Evolutionary conservation across 345 rosid genomes (phyloP), one percentile per base, ranked within the genome.

Genomic region (Pugionium dolabratum): DNA sequence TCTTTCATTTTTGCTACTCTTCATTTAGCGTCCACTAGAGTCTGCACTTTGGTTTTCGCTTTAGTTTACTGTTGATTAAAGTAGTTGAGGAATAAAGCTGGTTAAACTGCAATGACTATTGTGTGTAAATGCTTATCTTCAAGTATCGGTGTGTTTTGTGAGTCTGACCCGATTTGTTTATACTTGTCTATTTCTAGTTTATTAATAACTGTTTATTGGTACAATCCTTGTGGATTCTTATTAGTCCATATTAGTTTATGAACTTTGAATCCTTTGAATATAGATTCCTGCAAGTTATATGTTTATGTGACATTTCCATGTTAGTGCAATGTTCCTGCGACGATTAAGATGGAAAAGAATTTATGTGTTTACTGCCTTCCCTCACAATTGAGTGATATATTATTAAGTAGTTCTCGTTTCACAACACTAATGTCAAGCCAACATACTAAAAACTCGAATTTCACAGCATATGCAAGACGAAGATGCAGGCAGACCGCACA

Each of bases 391-490:
- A 71, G 9, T 31, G 30, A 10, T 54, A 0, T 43, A 33, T 26
- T n/a, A 5, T 49, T 18, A 18, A 18, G 9, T 64, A 34, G 44
- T n/a, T n/a, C 34, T 55, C 50, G 10, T 31, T 48, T 64, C 6
- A 26, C 11, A 25, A 25, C 7, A 36, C 27, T 39, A 54, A 25
- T 6, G 43, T 64, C 8, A 42, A 53, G 37, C 72, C 67, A 66
- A 54, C 5, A 0, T 32, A 26, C 35, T 31, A 2, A 0, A 45
- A 66, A 37, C 9, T 54, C 7, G 1, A 43, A 39, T n/a, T 30
- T 60, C 37, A 72, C 91, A 85, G 97, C 87, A 86, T 56, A 82
- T 91, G 97, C 96, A 88, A 82, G 97, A 88, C 73, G 97, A 86
- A 75, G 91, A 91, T 74, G 82, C 85, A 7, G 92, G 95, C 67